Conservation (phyloP, 169 alveolate species). For the Plasmodium relictum region DNA sequence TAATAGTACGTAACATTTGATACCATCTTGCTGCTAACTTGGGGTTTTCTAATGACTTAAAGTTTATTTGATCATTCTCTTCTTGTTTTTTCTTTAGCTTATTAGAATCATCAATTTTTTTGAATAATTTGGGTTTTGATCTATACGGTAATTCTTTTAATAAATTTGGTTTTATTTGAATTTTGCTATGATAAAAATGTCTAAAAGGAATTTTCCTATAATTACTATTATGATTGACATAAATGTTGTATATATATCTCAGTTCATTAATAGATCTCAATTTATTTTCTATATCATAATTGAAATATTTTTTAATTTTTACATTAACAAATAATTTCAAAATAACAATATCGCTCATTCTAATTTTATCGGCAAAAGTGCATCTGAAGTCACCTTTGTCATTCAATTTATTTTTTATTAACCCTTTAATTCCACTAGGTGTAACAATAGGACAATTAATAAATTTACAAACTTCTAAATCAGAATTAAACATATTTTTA, state of each 20-base stretch:
- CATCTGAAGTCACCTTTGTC: constrained; percentile 98
- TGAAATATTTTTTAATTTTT: constrained; percentile 90
- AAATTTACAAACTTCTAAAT: constrained; percentile 98
- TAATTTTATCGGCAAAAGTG: constrained; percentile 98
- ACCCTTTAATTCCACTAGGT: constrained; percentile 99
- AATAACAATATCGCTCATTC: constrained; percentile 97
- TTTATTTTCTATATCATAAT: constrained; percentile 90
- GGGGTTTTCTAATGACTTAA: constrained; percentile 86
- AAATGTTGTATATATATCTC: constrained; percentile 87
- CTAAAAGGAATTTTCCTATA: constrained; percentile 87
- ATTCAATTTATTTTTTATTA: constrained; percentile 95
- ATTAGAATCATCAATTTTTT: constrained; percentile 46
- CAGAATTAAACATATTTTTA: constrained; percentile 98
- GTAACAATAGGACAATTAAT: constrained; percentile 98
- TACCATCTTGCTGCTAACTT: constrained; percentile 72
- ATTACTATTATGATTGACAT: constrained; percentile 84
- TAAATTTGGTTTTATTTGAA: constrained; percentile 90
- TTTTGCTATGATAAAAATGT: constrained; percentile 81
- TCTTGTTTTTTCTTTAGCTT: constrained; percentile 78
- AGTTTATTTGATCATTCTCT: constrained; percentile 77
- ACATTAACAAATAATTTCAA: constrained; percentile 96
- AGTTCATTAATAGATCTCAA: constrained; percentile 92
- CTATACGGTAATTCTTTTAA: constrained; percentile 91
- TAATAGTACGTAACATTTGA: constrained; percentile 74
- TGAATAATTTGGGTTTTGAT: constrained; percentile 86